phyloP scores from a whole-genome alignment of 2,329 filamentous ascomycete genomes.

The Bipolaris cookei region DNA sequence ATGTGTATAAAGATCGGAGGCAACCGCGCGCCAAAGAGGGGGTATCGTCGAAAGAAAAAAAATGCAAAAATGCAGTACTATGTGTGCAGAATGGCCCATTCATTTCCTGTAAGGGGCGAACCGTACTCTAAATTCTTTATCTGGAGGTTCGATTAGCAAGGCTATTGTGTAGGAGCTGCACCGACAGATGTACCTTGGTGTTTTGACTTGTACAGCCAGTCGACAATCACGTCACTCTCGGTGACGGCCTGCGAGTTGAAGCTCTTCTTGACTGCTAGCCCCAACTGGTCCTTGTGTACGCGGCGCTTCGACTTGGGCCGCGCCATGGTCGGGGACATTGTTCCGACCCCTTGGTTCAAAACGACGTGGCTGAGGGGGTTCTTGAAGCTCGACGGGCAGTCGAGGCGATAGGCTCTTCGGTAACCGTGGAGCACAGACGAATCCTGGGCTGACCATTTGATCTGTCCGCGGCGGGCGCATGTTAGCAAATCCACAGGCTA shows the following conservation, averaged over 20 bases:
- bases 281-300: conserved; percentile 75
- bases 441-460: conserved; percentile 72
- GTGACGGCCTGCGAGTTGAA: conserved; percentile 81
- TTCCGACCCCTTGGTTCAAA: conserved; percentile 67
- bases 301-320: conserved; percentile 67
- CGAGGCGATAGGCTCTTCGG: conserved; percentile 74
- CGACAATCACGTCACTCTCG: conserved; percentile 83
- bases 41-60: conserved; percentile 47
- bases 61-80: conserved; percentile 38
- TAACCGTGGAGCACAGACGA: conserved; percentile 74
- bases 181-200: conserved; percentile 57
- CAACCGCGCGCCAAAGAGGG: conserved; percentile 27
- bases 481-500: conserved; percentile 20
- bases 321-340: conserved; percentile 77
- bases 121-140: conserved; percentile 56
- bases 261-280: conserved; percentile 76
- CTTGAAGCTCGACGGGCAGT: conserved; percentile 72
- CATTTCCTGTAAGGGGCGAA: conserved; percentile 50
- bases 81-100: conserved; percentile 21
- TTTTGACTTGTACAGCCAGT: conserved; percentile 74
- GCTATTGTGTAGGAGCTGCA: neutral
- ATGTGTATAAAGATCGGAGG: conserved; percentile 26
- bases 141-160: conserved; percentile 35
- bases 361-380: conserved; percentile 57
- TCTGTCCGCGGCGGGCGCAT: conserved; percentile 43